Evolutionary conservation across 2,329 filamentous ascomycete species (phyloP), one percentile per base, ranked within the genome.

Genomic region (Diaporthe capsici): DNA sequence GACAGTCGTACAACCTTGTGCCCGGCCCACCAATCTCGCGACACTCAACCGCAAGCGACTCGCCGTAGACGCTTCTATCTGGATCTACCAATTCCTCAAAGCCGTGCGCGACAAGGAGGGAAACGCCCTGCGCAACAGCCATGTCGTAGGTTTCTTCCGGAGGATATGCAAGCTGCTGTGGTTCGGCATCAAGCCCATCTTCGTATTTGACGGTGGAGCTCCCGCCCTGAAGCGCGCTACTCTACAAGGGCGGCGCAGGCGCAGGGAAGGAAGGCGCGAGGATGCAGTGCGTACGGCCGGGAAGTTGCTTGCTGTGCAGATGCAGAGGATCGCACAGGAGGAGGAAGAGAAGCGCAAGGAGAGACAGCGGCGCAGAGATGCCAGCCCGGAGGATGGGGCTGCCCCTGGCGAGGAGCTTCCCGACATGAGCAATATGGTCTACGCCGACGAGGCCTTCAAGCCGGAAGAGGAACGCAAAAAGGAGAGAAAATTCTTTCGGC

Each of bases 21-120:
- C 97, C 65, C 94, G 97, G 51, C 97, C 97, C 28, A 98, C 97
- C 78, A 98, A 98, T 84, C 93, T 99, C 80, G 96, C 97, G 80
- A 98, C 96, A 20, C 92, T 99, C 76, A 98, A 98, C 84, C 95
- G 94, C 80, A 98, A 98, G 86, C 95, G 97, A 22, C 93, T 99
- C 68, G 97, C 97, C 63, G 95, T 99, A 79, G 97, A 99, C 86
- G 97, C 97, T 75, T 98, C 96, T 17, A 99, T 99, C 83, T 99
- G 97, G 97, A 98, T 99, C 80, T 99, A 99, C 88, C 97, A 99
- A 83, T 99, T 99, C 82, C 92, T 99, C 80, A 99, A 99, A 87
- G 97, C 97, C 13, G 97, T 99, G 15, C 96, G 97, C 80, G 97
- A 99, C 86, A 98, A 98, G 82, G 97, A 99, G 85, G 97, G 97